Evolutionary conservation across 179 eudicot species (phyloP), one percentile per base, ranked within the genome.

Genomic region (Silene noctiflora): DNA sequence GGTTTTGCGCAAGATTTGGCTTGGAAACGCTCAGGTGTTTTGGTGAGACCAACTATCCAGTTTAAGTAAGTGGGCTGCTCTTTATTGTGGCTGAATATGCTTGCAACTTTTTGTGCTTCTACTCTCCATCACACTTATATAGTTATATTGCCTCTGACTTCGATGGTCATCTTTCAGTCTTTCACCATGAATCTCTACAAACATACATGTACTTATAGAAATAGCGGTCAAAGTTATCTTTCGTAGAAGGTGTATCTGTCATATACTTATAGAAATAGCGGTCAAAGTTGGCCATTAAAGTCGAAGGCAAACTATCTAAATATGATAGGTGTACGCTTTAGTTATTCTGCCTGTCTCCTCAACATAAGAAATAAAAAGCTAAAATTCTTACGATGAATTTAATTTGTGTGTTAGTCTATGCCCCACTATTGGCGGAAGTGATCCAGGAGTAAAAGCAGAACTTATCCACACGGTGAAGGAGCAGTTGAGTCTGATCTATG

Each of bases 1-100:
- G 92, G 91, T 69, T 33, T 92, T 77, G 83, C 81, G 16, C 98
- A 92, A 86, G 89, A 94, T 80, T 84, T 94, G 84, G 98, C 98
- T 70, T 94, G 98, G 98, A 86, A 89, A 84, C 86, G 91, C 83
- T 93, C 95, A 65, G 99, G 97, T 79, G 93, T 93, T 67, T 83
- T 95, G 86, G 81, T 88, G 79, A 88, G 91, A 81, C 99, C 99
- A 75, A 89, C 94, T n/a, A 24, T 95, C 80, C 97, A 95, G 72
- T 86, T 93, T 67, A 87, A 96, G 98, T 94, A 74, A 64, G 72
- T 69, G 51, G 13, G 51, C 2, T 44, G 51, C 51, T 44, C 51
- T 44, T 10, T 44, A 11, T 44, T 11, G 55, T 20, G 17, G 72
- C 56, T 42, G 72, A 19, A 42, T 42, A 42, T 42, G 51, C 42